Evolutionary conservation across 75 land plant genomes (phyloP).

Genomic region (Selaginella tamariscina): DNA sequence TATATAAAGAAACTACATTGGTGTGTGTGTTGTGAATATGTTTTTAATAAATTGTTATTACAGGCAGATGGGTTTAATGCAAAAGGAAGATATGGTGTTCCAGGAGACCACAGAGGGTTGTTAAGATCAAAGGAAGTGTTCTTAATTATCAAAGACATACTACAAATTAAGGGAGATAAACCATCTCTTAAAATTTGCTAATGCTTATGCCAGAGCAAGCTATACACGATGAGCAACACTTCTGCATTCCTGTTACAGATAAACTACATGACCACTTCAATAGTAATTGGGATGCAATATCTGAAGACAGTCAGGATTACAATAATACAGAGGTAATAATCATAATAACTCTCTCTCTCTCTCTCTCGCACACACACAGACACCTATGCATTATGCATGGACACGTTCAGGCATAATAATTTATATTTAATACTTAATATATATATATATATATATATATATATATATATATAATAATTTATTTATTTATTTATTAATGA

Average conservation of each 20-base stretch:
- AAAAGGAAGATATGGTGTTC: conserved; percentile 77
- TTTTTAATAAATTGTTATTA: not conserved
- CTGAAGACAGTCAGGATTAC: not conserved
- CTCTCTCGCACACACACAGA: too few relatives aligned
- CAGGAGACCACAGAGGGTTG: conserved; percentile 84
- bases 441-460: too few relatives aligned
- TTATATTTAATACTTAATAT: too few relatives aligned
- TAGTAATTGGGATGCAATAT: not conserved
- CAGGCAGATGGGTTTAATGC: conserved; percentile 96
- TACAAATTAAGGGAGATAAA: conserved; percentile 78
- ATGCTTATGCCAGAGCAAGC: conserved; percentile 77
- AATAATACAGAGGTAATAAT: not conserved
- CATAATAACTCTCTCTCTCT: not conserved
- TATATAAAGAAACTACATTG: too few relatives aligned
- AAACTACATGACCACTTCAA: conserved; percentile 16
- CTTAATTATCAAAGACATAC: conserved; percentile 41
- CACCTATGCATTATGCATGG: too few relatives aligned
- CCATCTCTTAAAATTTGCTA: conserved; percentile 71
- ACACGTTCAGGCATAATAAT: too few relatives aligned
- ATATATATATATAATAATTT: too few relatives aligned
- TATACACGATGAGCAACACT: conserved; percentile 34
- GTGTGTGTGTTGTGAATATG: not conserved
- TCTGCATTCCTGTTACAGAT: conserved; percentile 27
- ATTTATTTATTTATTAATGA: too few relatives aligned
- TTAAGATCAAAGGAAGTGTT: conserved; percentile 64